Evolutionary conservation across 2,329 filamentous ascomycete species (phyloP).

Genomic region (Fusarium newnesense): DNA sequence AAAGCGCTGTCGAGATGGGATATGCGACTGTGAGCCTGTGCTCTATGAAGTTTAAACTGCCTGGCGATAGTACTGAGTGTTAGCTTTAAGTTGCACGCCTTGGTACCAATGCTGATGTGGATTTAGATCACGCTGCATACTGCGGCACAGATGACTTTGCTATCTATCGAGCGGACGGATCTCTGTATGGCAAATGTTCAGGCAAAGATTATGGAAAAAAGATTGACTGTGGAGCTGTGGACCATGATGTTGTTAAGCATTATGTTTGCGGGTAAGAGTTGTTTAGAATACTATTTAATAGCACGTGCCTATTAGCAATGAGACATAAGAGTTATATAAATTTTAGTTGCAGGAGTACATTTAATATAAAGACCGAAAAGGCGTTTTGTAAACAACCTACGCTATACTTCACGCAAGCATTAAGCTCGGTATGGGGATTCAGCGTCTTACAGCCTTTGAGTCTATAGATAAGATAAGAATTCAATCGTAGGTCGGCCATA

Average conservation of each 20-base stretch:
- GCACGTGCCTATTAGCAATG: no score
- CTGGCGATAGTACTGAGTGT: neutral
- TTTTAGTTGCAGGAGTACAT: no score
- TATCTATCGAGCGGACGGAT: neutral
- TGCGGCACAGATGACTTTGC: neutral
- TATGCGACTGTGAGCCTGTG: neutral
- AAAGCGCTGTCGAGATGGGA: neutral
- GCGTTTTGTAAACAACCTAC: no score
- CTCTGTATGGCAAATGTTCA: neutral
- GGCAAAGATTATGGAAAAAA: neutral
- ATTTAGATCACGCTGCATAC: neutral
- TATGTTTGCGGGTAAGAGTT: neutral
- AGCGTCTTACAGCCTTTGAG: no score
- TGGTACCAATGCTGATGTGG: fast-evolving
- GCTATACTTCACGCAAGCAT: no score
- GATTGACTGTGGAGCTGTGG: neutral
- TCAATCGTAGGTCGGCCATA: no score
- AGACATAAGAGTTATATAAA: no score
- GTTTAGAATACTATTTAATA: neutral
- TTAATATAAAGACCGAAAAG: no score
- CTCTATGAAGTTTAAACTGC: neutral
- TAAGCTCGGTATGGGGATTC: no score
- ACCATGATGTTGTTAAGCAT: neutral
- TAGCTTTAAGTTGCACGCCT: fast-evolving
- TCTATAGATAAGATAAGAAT: no score